Evolutionary conservation across 2,329 filamentous ascomycete species (phyloP).

Genomic region (Mariannaea elegans): DNA sequence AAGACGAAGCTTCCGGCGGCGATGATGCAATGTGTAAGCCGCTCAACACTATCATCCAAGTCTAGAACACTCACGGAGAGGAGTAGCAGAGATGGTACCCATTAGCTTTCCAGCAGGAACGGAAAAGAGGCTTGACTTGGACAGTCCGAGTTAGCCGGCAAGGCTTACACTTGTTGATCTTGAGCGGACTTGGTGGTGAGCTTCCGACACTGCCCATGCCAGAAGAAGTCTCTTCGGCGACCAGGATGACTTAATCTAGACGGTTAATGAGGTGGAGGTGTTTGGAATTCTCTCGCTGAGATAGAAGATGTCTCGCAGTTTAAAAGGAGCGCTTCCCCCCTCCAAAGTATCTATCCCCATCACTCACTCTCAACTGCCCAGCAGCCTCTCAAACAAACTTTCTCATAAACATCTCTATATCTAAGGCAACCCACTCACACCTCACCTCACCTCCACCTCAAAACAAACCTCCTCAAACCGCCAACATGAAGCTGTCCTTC

Average conservation of each 20-base stretch:
- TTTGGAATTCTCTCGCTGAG: neutral
- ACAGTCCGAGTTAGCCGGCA: neutral
- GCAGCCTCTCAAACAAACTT: neutral
- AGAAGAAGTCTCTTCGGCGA: neutral
- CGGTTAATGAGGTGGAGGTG: neutral
- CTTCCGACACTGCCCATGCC: neutral
- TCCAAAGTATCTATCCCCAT: neutral
- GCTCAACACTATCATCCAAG: neutral
- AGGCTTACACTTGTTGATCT: neutral
- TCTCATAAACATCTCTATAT: neutral
- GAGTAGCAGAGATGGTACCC: neutral
- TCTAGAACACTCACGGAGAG: no score
- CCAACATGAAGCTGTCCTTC: constrained; percentile 44
- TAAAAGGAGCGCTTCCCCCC: neutral
- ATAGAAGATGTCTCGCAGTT: neutral
- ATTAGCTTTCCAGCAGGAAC: neutral
- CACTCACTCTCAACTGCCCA: constrained; percentile 9
- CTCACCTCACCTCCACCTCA: no score
- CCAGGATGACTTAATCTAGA: neutral
- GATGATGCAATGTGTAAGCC: neutral
- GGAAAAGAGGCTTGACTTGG: neutral
- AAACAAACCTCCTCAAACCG: neutral
- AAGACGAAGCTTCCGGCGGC: neutral
- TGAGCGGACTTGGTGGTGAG: no score
- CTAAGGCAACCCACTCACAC: no score